phyloP scores from a whole-genome alignment of 2,329 filamentous ascomycete species.

The Cordyceps militaris region DNA sequence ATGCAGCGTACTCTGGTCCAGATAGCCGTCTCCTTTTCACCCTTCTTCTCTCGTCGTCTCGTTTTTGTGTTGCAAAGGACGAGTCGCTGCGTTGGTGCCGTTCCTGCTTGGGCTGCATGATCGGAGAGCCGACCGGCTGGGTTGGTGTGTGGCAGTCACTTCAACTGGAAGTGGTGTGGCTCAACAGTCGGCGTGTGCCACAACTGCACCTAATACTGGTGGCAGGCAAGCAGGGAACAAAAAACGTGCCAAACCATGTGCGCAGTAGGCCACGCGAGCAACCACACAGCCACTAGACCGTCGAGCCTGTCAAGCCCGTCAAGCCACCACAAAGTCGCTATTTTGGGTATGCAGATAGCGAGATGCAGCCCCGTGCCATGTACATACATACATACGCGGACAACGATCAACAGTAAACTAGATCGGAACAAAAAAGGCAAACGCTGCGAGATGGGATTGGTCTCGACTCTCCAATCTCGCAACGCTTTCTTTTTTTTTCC shows the following conservation, averaged over 20 bases:
- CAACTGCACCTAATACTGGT: background rate
- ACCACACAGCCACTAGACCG: background rate
- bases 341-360: background rate
- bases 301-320: background rate
- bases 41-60: background rate
- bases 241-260: conserved; percentile 12
- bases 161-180: background rate
- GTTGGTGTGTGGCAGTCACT: background rate
- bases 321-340: background rate
- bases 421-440: background rate
- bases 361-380: background rate
- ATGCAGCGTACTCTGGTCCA: background rate
- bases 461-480: background rate
- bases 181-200: background rate
- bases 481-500: background rate
- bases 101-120: conserved; percentile 2
- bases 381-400: background rate
- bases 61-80: background rate
- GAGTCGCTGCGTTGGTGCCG: background rate
- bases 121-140: conserved; percentile 8
- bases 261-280: conserved; percentile 7
- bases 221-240: background rate
- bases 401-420: background rate
- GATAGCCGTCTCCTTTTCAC: background rate
- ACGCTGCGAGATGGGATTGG: background rate